Evolutionary conservation across 148 eudicot species (phyloP), one percentile per base, ranked within the genome.

Genomic region (Chenopodium formosanum): DNA sequence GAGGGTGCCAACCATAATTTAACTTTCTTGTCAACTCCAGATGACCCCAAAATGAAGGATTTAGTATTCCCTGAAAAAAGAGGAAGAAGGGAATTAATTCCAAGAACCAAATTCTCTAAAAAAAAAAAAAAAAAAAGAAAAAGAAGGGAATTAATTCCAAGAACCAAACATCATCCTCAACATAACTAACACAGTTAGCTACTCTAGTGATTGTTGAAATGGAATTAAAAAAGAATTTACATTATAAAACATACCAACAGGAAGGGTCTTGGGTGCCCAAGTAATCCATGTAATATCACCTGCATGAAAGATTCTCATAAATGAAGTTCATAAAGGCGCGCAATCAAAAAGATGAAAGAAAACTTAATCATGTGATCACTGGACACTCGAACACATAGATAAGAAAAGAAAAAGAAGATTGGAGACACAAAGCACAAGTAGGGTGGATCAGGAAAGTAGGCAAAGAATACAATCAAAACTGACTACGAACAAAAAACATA

Each of bases 21-120:
- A 76, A 97, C 98, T 87, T 97, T 97, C 91, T 97, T 97, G 91
- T 97, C 98, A 34, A 83, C 83, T 82, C 96, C 87, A 62, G 92
- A 76, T 4, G 98, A 89, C 67, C 95, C 97, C 82, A 97, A 86
- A 52, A 91, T 77, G 40, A 82, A 50, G 23, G 78, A 73, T 77
- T 85, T 77, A 68, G 85, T 86, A 81, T 86, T 88, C 52, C 92
- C 99, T 97, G 94, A 63, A 74, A 50, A 46, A 66, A 23, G 5
- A 71, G 29, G 34, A 25, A 52, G 75, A 76, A 3, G 74, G 77
- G 50, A 34, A 17, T 78, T 22, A 52, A 31, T 50, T 68, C 10
- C 44, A 17, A 23, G 25, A 8, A 46, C 23, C 22, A 78, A 68
- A 7, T 25, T 25, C 25, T 25, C 25, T 25, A 25, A 25, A 25